Evolutionary conservation across 2,329 filamentous ascomycete species (phyloP).

Genomic region (Laburnicola sp.): DNA sequence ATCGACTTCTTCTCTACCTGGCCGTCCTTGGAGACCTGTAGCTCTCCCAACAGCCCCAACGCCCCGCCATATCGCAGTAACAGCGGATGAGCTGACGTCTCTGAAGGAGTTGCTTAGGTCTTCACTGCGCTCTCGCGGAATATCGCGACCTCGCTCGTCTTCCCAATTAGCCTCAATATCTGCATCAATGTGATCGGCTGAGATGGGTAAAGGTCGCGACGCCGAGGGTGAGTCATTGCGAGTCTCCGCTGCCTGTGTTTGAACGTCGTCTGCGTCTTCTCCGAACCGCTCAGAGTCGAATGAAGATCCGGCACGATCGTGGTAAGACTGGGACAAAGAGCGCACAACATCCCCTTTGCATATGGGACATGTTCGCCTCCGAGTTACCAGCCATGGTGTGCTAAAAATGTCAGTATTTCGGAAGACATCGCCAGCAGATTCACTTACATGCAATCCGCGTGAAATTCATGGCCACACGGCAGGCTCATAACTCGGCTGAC

Average conservation of each 20-base stretch:
- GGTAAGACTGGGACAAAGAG: slow-evolving; percentile 40
- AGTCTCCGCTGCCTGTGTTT: slow-evolving; percentile 50
- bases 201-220: slow-evolving; percentile 51
- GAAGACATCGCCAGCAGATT: background rate
- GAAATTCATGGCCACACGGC: slow-evolving; percentile 96
- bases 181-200: slow-evolving; percentile 20
- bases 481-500: slow-evolving; percentile 95
- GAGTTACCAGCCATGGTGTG: slow-evolving; percentile 94
- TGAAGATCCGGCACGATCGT: slow-evolving; percentile 29
- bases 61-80: slow-evolving; percentile 42
- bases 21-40: slow-evolving; percentile 34
- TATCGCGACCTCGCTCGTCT: slow-evolving; percentile 38
- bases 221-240: slow-evolving; percentile 55
- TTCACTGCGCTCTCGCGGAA: slow-evolving; percentile 13
- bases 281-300: slow-evolving; percentile 44
- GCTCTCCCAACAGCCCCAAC: slow-evolving; percentile 38
- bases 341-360: slow-evolving; percentile 95
- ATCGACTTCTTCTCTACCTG: slow-evolving; percentile 38
- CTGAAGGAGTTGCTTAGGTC: slow-evolving; percentile 32
- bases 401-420: slow-evolving; percentile 52
- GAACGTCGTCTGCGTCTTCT: slow-evolving; percentile 50
- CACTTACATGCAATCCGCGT: slow-evolving; percentile 96
- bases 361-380: slow-evolving; percentile 95
- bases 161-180: slow-evolving; percentile 43
- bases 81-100: slow-evolving; percentile 38